Evolutionary conservation across 768 basidiomycete genomes (phyloP).

Genomic region (Phallus indusiatus): DNA sequence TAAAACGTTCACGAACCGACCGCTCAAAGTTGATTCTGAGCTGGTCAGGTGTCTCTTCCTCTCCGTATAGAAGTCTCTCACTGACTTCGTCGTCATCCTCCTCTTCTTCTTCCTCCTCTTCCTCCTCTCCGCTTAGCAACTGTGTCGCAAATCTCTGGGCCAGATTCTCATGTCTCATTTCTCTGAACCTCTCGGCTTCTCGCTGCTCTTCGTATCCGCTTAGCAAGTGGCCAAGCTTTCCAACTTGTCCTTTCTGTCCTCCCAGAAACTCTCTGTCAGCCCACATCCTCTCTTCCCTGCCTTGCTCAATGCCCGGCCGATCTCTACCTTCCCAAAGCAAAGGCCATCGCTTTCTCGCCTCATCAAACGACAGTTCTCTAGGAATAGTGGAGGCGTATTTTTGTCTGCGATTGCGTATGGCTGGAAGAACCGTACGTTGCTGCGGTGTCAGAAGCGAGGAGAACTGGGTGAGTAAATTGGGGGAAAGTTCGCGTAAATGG

Average conservation of each 20-base stretch:
- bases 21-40: conserved; percentile 45
- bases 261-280: conserved; percentile 50
- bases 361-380: conserved; percentile 40
- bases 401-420: conserved; percentile 65
- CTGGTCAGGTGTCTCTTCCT: conserved; percentile 40
- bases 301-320: conserved; percentile 40
- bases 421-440: conserved; percentile 51
- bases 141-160: conserved; percentile 13
- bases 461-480: conserved; percentile 42
- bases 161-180: conserved; percentile 32
- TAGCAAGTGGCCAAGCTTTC: conserved; percentile 57
- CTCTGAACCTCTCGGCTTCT: conserved; percentile 51
- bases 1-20: conserved; percentile 55
- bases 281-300: conserved; percentile 63
- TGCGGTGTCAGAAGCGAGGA: conserved; percentile 42
- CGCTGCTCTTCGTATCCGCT: conserved; percentile 73
- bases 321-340: conserved; percentile 54
- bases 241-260: conserved; percentile 44
- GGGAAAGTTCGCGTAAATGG: conserved; percentile 57
- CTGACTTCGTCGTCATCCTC: conserved; percentile 26
- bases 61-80: conserved; percentile 4
- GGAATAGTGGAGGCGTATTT: conserved; percentile 50
- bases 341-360: conserved; percentile 55
- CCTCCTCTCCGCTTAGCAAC: conserved; percentile 17
- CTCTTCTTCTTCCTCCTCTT: conserved; percentile 63